Percentiles rank a stretch among this genome's conserved stretches.
These are phyloP conservation scores for Coriaria nepalensis DNA, from an alignment of 306 rosid species.

Conservation along the genomic window DNA sequence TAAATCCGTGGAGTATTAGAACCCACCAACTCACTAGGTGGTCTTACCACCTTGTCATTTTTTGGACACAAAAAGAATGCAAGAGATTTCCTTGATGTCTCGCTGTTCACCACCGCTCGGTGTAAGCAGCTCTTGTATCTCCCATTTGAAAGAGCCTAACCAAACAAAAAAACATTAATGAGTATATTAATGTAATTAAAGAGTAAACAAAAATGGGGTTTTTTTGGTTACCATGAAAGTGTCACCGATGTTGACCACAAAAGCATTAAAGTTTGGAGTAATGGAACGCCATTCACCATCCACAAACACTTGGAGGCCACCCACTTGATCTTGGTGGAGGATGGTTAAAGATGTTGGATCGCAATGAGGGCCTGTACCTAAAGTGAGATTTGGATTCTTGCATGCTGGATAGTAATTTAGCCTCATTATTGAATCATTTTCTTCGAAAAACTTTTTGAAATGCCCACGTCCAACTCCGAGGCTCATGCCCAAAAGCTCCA, in stretches of 20 bases:
- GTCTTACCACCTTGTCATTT: slow-evolving; percentile 45
- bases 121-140: slow-evolving; percentile 35
- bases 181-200: not conserved
- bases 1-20: slow-evolving; percentile 26
- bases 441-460: slow-evolving; percentile 38
- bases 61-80: slow-evolving; percentile 64
- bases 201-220: too few species aligned
- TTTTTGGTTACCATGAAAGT: slow-evolving; percentile 37
- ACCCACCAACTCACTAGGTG: slow-evolving; percentile 39
- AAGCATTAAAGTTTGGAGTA: slow-evolving; percentile 31
- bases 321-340: slow-evolving; percentile 57
- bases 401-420: slow-evolving; percentile 60
- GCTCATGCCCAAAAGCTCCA: slow-evolving; percentile 52
- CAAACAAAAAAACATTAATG: too few species aligned
- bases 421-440: slow-evolving; percentile 45
- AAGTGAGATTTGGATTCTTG: slow-evolving; percentile 26
- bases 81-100: slow-evolving; percentile 43
- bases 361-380: slow-evolving; percentile 67
- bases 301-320: slow-evolving; percentile 53
- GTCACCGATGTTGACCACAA: slow-evolving; percentile 24
- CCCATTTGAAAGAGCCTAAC: slow-evolving; percentile 17
- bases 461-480: slow-evolving; percentile 32
- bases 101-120: slow-evolving; percentile 45
- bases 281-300: slow-evolving; percentile 36
- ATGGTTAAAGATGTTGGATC: slow-evolving; percentile 64